phyloP scores from a whole-genome alignment of 352 stramenopile genomes.

The Pythium utonaiense region DNA sequence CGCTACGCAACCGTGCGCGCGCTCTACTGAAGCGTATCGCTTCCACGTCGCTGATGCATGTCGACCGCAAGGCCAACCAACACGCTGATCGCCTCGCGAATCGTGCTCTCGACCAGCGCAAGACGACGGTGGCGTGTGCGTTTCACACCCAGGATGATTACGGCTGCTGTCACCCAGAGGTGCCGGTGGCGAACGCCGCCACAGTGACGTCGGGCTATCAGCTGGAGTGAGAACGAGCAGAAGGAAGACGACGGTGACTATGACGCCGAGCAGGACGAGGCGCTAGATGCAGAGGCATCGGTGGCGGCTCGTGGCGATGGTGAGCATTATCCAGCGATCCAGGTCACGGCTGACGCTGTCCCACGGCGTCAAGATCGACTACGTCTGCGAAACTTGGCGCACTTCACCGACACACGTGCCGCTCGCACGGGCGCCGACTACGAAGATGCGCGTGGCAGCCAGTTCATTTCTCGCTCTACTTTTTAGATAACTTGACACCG shows the following conservation, averaged over 20 bases:
- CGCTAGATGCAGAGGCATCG: neutral
- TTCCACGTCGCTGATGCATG: neutral
- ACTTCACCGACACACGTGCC: no score
- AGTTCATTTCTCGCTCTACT: no score
- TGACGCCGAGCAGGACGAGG: neutral
- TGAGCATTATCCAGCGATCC: neutral
- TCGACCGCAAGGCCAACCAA: slow-evolving; percentile 12
- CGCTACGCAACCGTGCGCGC: slow-evolving; percentile 6
- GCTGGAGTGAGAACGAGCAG: neutral
- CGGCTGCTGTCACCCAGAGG: neutral
- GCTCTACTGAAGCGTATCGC: neutral
- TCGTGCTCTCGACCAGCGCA: slow-evolving; percentile 5
- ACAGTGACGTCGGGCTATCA: neutral
- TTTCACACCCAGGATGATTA: neutral
- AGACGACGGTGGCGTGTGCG: neutral
- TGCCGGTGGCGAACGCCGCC: neutral
- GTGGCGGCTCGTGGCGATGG: neutral
- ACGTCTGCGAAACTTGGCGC: neutral
- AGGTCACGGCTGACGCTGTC: neutral
- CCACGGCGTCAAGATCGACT: neutral
- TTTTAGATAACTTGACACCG: no score
- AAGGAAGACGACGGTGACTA: neutral
- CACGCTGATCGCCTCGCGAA: slow-evolving; percentile 16
- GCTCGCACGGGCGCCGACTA: no score
- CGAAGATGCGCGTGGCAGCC: no score